These are phyloP conservation scores for Linaria vulgaris DNA, from an alignment of 257 asterid species.

Conservation along the genomic window DNA sequence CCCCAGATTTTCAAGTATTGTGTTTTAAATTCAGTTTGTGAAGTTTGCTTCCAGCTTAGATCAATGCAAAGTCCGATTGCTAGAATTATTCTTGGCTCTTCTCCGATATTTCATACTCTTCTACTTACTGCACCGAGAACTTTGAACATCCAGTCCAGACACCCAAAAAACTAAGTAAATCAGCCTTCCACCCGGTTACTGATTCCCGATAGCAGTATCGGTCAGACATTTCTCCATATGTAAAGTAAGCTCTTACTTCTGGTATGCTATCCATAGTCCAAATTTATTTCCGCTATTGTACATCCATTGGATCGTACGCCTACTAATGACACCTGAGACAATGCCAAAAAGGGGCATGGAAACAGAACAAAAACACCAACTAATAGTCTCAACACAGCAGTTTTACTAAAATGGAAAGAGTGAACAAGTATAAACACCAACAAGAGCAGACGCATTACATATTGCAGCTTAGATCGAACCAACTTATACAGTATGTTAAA, in stretches of 20 bases:
- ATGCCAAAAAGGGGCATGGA: neutral
- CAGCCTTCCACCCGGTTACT: neutral
- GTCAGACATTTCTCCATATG: neutral
- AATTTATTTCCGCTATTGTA: no score
- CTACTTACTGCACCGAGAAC: neutral
- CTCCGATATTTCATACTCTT: neutral
- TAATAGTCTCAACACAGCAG: no score
- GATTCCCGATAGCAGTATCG: neutral
- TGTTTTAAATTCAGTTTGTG: no score
- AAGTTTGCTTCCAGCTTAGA: constrained; percentile 5
- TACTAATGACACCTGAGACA: no score
- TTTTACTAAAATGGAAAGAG: no score
- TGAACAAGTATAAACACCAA: neutral
- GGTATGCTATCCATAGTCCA: no score
- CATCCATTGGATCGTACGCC: no score
- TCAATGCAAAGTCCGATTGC: neutral
- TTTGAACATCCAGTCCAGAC: neutral
- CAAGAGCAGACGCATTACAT: no score
- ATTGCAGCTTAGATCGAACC: no score
- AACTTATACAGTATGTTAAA: no score
- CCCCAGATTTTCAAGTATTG: neutral
- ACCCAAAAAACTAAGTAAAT: neutral
- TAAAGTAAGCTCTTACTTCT: neutral
- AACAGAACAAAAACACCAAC: neutral
- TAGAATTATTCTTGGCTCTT: neutral